Conservation (phyloP, 2,329 filamentous ascomycete species). For the Aspergillus felis region DNA sequence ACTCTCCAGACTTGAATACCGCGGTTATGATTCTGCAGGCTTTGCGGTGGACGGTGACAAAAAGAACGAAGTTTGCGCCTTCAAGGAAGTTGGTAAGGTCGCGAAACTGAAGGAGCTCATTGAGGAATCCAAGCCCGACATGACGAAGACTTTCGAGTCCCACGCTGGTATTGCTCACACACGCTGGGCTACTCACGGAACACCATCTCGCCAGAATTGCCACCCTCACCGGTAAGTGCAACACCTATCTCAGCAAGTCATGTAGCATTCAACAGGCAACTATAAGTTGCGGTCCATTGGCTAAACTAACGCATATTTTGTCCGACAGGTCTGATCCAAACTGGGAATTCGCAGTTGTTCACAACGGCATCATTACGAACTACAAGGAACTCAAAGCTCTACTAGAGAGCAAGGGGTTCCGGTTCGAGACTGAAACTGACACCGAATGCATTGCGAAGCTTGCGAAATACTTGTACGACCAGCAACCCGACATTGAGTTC, state of each 20-base stretch:
- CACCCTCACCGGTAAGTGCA: constrained; percentile 84
- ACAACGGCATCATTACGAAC: constrained; percentile 99
- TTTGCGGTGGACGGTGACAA: constrained; percentile 96
- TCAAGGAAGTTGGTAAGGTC: constrained; percentile 99
- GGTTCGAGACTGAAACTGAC: constrained; percentile 98
- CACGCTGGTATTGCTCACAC: constrained; percentile 99
- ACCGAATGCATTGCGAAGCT: constrained; percentile 99
- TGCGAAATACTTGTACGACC: constrained; percentile 95
- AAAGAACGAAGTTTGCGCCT: constrained; percentile 95
- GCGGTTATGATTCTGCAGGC: constrained; percentile 97
- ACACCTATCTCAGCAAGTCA: not conserved
- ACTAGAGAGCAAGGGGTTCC: constrained; percentile 89
- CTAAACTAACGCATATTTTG: not conserved
- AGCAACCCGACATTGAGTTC: constrained; percentile 91
- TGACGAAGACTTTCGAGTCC: constrained; percentile 92
- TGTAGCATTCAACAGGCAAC: not conserved
- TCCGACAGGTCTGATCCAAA: constrained; percentile 73
- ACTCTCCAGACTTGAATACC: constrained; percentile 93
- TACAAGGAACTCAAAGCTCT: constrained; percentile 99
- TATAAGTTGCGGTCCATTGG: not conserved
- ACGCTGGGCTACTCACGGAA: constrained; percentile 96
- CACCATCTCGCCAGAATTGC: constrained; percentile 91
- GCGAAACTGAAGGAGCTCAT: constrained; percentile 93
- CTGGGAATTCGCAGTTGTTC: constrained; percentile 96
- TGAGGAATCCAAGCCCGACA: constrained; percentile 74